Evolutionary conservation across 441 rosid species (phyloP).

Genomic region (Pelargonium cotyledonis): DNA sequence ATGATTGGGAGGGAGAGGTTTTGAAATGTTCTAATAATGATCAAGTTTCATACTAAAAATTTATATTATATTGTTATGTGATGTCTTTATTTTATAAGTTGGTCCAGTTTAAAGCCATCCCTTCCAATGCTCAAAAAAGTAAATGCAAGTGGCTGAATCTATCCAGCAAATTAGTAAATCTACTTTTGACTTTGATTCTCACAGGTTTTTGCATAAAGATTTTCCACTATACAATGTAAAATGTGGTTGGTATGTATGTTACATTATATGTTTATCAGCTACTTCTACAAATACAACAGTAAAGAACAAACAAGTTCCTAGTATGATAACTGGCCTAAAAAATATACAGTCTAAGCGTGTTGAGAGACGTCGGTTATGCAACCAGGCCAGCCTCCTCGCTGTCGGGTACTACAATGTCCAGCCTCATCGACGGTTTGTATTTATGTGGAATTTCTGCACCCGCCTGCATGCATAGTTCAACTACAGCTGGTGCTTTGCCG

Average conservation of each 20-base stretch:
- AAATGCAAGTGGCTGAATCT: no score
- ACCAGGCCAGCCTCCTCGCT: constrained; percentile 47
- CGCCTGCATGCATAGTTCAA: constrained; percentile 54
- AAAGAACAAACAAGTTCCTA: not conserved
- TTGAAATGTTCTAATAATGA: no score
- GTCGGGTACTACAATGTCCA: constrained; percentile 63
- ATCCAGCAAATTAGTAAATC: no score
- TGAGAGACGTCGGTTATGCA: constrained; percentile 24
- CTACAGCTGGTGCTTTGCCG: constrained; percentile 66
- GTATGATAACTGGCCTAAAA: not conserved
- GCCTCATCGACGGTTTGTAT: constrained; percentile 81
- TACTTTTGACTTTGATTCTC: no score
- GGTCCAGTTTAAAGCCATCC: no score
- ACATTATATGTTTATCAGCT: not conserved
- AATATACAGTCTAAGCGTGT: not conserved
- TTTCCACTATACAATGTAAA: not conserved
- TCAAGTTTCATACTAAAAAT: no score
- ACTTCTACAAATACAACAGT: not conserved
- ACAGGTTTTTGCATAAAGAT: no score
- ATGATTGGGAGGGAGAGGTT: no score
- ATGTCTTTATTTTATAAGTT: no score
- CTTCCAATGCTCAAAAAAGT: no score
- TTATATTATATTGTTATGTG: no score
- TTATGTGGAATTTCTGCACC: constrained; percentile 50
- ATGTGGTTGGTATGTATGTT: not conserved